These are phyloP conservation scores for Fragaria vesca DNA, from an alignment of 306 rosid genomes.

Conservation along the genomic window DNA sequence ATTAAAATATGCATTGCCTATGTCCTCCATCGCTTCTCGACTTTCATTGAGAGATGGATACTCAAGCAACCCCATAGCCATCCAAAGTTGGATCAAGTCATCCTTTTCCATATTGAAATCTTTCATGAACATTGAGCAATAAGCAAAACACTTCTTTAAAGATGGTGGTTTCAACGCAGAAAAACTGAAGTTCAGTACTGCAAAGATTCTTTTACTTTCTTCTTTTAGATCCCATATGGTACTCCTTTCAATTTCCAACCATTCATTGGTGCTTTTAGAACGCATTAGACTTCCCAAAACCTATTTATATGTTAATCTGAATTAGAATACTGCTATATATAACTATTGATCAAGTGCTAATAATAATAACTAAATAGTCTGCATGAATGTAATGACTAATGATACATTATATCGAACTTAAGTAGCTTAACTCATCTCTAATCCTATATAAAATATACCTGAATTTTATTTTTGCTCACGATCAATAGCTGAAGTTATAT, in stretches of 20 bases:
- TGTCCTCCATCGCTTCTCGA: neutral
- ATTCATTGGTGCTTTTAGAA: neutral
- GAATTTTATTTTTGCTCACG: too few species aligned
- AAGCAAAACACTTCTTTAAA: neutral
- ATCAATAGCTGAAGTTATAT: too few species aligned
- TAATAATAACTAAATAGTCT: too few species aligned
- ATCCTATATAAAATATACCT: too few species aligned
- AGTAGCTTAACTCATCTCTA: too few species aligned
- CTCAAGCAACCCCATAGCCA: neutral
- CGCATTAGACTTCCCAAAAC: constrained; percentile 3
- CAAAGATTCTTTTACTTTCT: neutral
- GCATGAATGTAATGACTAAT: too few species aligned
- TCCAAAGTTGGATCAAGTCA: constrained; percentile 7
- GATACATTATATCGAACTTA: too few species aligned
- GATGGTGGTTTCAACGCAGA: neutral
- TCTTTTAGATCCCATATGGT: neutral
- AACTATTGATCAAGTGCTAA: too few species aligned
- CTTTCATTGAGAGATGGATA: neutral
- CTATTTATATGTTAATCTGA: neutral
- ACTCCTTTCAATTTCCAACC: neutral
- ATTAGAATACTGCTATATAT: too few species aligned
- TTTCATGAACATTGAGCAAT: neutral
- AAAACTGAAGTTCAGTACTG: neutral
- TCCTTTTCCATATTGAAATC: neutral
- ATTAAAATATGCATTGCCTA: neutral